Conservation (phyloP, 1,284 basidiomycete species). For the Coniophora puteana region DNA sequence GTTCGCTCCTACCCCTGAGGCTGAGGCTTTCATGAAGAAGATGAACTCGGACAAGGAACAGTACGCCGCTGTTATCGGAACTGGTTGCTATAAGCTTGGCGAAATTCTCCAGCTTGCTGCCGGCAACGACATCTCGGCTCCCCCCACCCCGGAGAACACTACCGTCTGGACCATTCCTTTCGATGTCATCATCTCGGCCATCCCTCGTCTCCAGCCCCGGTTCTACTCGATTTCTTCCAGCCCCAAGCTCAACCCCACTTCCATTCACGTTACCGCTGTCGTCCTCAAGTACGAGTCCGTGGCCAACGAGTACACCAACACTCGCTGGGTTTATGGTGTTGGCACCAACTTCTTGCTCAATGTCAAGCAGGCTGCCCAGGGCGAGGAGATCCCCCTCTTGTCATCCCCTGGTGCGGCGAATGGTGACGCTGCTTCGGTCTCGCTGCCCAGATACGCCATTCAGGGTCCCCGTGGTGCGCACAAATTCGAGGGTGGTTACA, state of each 20-base stretch:
- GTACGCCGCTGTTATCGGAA: constrained; percentile 73
- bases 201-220: constrained; percentile 92
- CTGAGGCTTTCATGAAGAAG: constrained; percentile 70
- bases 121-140: constrained; percentile 63
- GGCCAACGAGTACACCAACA: constrained; percentile 43
- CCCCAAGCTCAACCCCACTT: constrained; percentile 84
- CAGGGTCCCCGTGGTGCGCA: constrained; percentile 89
- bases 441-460: constrained; percentile 77
- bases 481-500: constrained; percentile 66
- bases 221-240: constrained; percentile 99
- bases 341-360: constrained; percentile 92
- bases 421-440: constrained; percentile 31
- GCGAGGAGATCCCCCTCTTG: constrained; percentile 46
- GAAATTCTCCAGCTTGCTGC: constrained; percentile 90
- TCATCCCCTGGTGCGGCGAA: constrained; percentile 30
- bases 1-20: constrained; percentile 82
- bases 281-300: constrained; percentile 87
- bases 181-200: constrained; percentile 91
- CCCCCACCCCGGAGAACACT: constrained; percentile 65
- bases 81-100: constrained; percentile 85
- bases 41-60: constrained; percentile 87
- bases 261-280: constrained; percentile 94
- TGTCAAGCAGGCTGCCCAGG: constrained; percentile 76
- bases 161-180: constrained; percentile 94
- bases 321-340: constrained; percentile 79